phyloP scores from a whole-genome alignment of 2,329 filamentous ascomycete species.

The Beauveria rudraprayagi region DNA sequence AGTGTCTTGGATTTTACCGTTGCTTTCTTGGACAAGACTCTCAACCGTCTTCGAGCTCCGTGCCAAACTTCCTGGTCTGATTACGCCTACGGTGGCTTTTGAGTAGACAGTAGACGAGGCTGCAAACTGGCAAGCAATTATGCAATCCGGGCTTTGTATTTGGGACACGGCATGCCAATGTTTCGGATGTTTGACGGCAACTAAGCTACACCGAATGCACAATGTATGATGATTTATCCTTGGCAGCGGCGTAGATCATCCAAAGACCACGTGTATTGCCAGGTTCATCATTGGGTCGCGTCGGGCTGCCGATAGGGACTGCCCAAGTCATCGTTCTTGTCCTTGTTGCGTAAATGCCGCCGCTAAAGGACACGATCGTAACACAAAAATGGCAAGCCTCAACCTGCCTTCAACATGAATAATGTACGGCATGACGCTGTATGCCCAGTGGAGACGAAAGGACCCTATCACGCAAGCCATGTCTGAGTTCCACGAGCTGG shows the following conservation, averaged over 20 bases:
- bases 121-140: too few species aligned
- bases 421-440: neutral
- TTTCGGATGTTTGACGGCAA: neutral
- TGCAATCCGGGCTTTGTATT: too few species aligned
- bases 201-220: neutral
- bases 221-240: neutral
- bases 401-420: neutral
- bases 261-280: neutral
- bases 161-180: neutral
- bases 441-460: neutral
- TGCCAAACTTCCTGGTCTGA: too few species aligned
- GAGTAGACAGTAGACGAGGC: too few species aligned
- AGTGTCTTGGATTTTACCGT: too few species aligned
- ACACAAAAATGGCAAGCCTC: neutral
- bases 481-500: conserved; percentile 9
- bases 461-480: conserved; percentile 2
- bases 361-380: neutral
- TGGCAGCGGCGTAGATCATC: neutral
- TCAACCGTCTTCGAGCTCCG: too few species aligned
- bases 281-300: neutral
- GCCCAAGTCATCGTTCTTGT: neutral
- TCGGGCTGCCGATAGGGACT: neutral
- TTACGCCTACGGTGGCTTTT: too few species aligned
- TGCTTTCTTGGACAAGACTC: too few species aligned
- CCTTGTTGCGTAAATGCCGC: neutral